Conservation (phyloP, 805 yeast genomes). For the Hanseniaspora lachancei region DNA sequence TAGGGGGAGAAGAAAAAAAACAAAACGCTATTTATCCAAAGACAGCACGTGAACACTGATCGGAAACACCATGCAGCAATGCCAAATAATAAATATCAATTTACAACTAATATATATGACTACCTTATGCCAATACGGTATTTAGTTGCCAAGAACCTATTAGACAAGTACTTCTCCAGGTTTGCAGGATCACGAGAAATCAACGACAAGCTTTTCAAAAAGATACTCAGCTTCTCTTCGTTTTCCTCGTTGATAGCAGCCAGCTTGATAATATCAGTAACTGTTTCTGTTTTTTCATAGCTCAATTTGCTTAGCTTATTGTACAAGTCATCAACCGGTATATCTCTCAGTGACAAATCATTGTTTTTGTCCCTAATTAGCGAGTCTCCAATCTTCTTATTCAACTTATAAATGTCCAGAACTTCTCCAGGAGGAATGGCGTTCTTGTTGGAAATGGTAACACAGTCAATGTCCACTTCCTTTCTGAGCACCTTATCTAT, state of each 20-base stretch:
- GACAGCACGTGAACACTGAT: too few relatives aligned
- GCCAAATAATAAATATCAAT: too few relatives aligned
- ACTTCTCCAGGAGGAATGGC: constrained; percentile 73
- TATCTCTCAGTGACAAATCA: constrained; percentile 18
- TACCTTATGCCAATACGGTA: too few relatives aligned
- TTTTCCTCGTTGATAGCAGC: background rate
- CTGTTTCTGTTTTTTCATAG: background rate
- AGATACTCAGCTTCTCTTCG: background rate
- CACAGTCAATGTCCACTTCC: constrained; percentile 82
- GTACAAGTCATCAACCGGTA: constrained; percentile 20
- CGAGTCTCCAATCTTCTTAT: constrained; percentile 29
- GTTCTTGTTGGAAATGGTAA: constrained; percentile 71
- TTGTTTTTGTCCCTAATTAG: constrained; percentile 11
- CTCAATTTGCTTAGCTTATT: constrained; percentile 24
- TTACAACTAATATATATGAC: too few relatives aligned
- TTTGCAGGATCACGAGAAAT: background rate
- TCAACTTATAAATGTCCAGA: constrained; percentile 42
- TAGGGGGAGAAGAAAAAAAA: too few relatives aligned
- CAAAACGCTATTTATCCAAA: too few relatives aligned
- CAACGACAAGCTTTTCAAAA: background rate
- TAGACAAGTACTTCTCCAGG: constrained; percentile 19
- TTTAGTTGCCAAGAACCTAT: too few relatives aligned
- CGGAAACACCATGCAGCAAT: too few relatives aligned
- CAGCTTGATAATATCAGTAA: background rate
- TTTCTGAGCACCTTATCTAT: constrained; percentile 78